Evolutionary conservation across 2,329 filamentous ascomycete genomes (phyloP).

Genomic region (Diaporthe sp.): DNA sequence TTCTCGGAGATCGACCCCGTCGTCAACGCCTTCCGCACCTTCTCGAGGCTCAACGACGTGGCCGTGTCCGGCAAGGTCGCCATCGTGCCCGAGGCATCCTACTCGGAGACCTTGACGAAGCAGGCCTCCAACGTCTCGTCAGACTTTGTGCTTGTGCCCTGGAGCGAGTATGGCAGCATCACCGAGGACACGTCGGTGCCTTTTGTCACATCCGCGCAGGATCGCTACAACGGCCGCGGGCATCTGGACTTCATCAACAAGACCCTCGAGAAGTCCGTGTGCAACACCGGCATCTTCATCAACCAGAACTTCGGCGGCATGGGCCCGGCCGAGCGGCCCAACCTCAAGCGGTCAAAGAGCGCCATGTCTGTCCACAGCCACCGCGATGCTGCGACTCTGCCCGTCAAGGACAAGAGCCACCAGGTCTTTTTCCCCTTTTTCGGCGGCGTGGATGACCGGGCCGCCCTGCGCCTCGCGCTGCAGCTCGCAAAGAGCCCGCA

Average conservation of each 20-base stretch:
- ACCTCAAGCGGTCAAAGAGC: constrained; percentile 61
- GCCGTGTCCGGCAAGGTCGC: constrained; percentile 84
- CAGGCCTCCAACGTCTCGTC: constrained; percentile 77
- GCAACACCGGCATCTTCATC: constrained; percentile 82
- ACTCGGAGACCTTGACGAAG: constrained; percentile 79
- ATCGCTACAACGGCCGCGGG: constrained; percentile 68
- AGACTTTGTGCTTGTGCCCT: constrained; percentile 85
- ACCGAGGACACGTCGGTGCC: constrained; percentile 68
- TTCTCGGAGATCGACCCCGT: constrained; percentile 78
- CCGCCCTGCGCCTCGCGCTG: constrained; percentile 82
- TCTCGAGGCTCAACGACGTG: constrained; percentile 85
- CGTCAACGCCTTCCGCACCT: constrained; percentile 89
- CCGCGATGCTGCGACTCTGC: constrained; percentile 62
- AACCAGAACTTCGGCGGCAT: constrained; percentile 68
- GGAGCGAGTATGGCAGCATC: constrained; percentile 85
- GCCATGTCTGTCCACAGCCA: constrained; percentile 68
- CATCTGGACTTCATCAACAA: constrained; percentile 81
- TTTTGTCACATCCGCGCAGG: constrained; percentile 58
- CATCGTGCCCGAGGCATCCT: constrained; percentile 81
- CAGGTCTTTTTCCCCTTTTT: constrained; percentile 91
- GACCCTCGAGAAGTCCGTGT: constrained; percentile 70
- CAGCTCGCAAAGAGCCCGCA: constrained; percentile 84
- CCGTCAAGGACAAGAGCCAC: constrained; percentile 76
- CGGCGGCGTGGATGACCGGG: constrained; percentile 83
- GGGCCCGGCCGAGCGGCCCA: constrained; percentile 47